These are phyloP conservation scores for Zangia roseola DNA, from an alignment of 768 basidiomycete species.

Conservation along the genomic window DNA sequence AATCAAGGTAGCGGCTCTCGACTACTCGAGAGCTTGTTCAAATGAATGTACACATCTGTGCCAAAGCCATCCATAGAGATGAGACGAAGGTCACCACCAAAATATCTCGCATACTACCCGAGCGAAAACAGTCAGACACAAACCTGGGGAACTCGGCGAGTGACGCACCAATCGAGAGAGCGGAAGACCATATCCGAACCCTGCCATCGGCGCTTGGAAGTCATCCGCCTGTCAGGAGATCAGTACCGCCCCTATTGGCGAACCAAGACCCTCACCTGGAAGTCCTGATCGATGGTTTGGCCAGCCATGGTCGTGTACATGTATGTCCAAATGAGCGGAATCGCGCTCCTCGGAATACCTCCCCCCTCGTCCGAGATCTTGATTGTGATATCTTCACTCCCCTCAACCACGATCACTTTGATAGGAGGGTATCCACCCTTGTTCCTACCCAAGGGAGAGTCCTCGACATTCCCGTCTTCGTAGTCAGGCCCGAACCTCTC, in stretches of 20 bases:
- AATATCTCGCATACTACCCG: constrained; percentile 85
- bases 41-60: constrained; percentile 90
- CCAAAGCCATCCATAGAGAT: constrained; percentile 99
- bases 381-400: constrained; percentile 98
- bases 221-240: constrained; percentile 58
- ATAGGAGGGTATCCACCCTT: constrained; percentile 22
- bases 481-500: constrained; percentile 85
- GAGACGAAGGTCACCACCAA: constrained; percentile 87
- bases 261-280: constrained; percentile 34
- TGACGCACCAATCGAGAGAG: constrained; percentile 79
- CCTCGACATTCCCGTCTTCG: constrained; percentile 43
- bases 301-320: constrained; percentile 89
- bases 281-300: constrained; percentile 71
- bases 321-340: constrained; percentile 98
- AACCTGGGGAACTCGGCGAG: background rate
- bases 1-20: constrained; percentile 64
- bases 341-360: constrained; percentile 77
- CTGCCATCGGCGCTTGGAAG: constrained; percentile 98
- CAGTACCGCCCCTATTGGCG: background rate
- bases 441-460: background rate
- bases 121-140: background rate
- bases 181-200: constrained; percentile 92
- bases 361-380: constrained; percentile 99
- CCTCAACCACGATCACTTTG: constrained; percentile 78
- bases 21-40: constrained; percentile 82